A percentile compares a stretch with the other conserved stretches of the same genome.
phyloP scores from a whole-genome alignment of 768 basidiomycete genomes.

The Leccinellum albellum region DNA sequence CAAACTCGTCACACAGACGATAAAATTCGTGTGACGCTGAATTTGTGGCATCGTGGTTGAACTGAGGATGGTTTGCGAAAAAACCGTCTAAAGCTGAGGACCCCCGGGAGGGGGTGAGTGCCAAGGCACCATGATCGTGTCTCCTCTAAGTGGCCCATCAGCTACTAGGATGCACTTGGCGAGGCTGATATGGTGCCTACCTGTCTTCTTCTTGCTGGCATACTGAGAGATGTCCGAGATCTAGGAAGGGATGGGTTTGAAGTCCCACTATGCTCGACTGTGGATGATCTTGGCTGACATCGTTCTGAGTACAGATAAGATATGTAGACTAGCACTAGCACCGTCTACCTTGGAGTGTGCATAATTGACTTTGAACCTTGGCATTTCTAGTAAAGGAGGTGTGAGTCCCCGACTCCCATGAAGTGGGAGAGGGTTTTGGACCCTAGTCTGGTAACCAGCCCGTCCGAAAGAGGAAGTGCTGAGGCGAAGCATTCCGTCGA shows the following conservation, averaged over 20 bases:
- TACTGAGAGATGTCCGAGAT: not conserved
- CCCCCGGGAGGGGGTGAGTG: not conserved
- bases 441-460: too few relatives aligned
- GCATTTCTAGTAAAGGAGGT: too few relatives aligned
- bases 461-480: too few relatives aligned
- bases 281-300: constrained; percentile 5
- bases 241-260: not conserved
- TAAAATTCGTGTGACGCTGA: constrained; percentile 10
- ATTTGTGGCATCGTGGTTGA: not conserved
- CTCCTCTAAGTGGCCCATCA: not conserved
- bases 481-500: too few relatives aligned
- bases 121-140: not conserved
- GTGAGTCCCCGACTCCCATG: too few relatives aligned
- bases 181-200: not conserved
- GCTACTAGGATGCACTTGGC: not conserved
- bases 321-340: not conserved
- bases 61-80: not conserved
- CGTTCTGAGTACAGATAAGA: not conserved
- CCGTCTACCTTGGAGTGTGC: not conserved
- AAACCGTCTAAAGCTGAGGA: not conserved
- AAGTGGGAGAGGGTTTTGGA: too few relatives aligned
- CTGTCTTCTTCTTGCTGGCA: not conserved
- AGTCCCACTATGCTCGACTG: not conserved
- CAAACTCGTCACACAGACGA: constrained; percentile 8
- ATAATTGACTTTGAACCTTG: not conserved